phyloP scores from a whole-genome alignment of 495 filamentous ascomycete genomes.

The Glonium stellatum region DNA sequence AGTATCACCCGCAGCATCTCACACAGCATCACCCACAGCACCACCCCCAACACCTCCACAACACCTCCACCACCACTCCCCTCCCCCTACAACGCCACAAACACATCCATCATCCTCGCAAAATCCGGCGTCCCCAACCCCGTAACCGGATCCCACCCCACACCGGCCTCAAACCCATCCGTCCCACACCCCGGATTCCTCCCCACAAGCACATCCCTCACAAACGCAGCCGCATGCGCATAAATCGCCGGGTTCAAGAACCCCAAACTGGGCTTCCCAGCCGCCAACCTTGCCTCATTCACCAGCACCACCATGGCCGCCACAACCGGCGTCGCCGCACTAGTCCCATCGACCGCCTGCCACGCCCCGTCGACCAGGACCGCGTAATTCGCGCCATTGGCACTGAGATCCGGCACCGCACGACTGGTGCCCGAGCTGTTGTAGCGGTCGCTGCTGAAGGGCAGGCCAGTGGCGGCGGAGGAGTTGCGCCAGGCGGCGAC shows the following conservation, averaged over 20 bases:
- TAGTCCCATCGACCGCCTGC: slow-evolving; percentile 2
- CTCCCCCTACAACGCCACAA: neutral
- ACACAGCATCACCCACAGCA: too few species aligned
- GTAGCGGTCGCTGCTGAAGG: slow-evolving; percentile 44
- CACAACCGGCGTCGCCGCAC: slow-evolving; percentile 46
- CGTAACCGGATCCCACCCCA: slow-evolving; percentile 60
- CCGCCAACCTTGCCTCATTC: slow-evolving; percentile 53
- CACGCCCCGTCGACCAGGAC: slow-evolving; percentile 8
- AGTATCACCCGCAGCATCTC: too few species aligned
- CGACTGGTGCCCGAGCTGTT: slow-evolving; percentile 56
- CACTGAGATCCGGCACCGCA: slow-evolving; percentile 59
- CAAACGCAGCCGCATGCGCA: slow-evolving; percentile 48
- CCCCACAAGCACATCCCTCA: slow-evolving; percentile 51
- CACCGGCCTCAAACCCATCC: slow-evolving; percentile 45
- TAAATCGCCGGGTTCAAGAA: slow-evolving; percentile 56
- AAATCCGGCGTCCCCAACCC: slow-evolving; percentile 31
- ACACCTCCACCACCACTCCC: too few species aligned
- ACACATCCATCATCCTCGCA: neutral
- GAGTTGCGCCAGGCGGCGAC: slow-evolving; percentile 46
- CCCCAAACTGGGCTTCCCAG: slow-evolving; percentile 49
- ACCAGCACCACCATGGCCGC: slow-evolving; percentile 51
- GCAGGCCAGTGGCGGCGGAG: slow-evolving; percentile 38
- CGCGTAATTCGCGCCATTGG: slow-evolving; percentile 32
- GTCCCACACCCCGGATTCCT: slow-evolving; percentile 53
- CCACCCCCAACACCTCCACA: too few species aligned